These are phyloP conservation scores for Amaranthus tricolor DNA, from an alignment of 179 eudicot species.

Conservation along the genomic window DNA sequence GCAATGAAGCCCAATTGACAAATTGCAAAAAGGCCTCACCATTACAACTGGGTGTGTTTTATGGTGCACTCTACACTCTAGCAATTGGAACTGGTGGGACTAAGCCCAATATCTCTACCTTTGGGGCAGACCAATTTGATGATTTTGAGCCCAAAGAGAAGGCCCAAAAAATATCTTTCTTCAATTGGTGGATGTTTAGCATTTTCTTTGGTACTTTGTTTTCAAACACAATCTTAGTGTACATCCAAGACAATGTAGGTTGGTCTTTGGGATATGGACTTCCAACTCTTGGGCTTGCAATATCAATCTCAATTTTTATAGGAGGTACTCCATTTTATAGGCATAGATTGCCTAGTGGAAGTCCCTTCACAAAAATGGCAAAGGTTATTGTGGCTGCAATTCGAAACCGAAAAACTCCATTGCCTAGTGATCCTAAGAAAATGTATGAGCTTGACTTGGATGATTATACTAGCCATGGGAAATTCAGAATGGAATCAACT, in stretches of 20 bases:
- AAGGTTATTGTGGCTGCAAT: constrained; percentile 67
- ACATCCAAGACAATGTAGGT: constrained; percentile 80
- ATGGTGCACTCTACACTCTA: constrained; percentile 63
- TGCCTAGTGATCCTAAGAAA: constrained; percentile 67
- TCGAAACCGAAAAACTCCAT: constrained; percentile 39
- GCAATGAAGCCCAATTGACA: constrained; percentile 32
- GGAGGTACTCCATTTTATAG: constrained; percentile 64
- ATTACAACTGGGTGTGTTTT: constrained; percentile 54
- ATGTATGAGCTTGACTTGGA: constrained; percentile 64
- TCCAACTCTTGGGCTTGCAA: constrained; percentile 59
- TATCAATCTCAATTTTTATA: constrained; percentile 56
- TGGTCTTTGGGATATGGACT: constrained; percentile 79
- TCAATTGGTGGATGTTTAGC: constrained; percentile 91
- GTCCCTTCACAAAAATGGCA: constrained; percentile 78
- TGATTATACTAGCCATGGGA: constrained; percentile 51
- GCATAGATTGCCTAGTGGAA: constrained; percentile 61
- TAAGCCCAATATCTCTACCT: constrained; percentile 79
- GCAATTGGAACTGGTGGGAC: constrained; percentile 83
- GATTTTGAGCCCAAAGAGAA: constrained; percentile 76
- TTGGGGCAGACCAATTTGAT: constrained; percentile 81
- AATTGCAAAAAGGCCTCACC: constrained; percentile 42
- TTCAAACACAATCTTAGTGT: constrained; percentile 68
- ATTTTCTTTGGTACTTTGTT: constrained; percentile 71
- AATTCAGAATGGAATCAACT: constrained; percentile 60
- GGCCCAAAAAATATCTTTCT: constrained; percentile 68